These are phyloP conservation scores for Funneliformis geosporum DNA, from an alignment of 192 early-diverging fungal genomes.

Conservation along the genomic window DNA sequence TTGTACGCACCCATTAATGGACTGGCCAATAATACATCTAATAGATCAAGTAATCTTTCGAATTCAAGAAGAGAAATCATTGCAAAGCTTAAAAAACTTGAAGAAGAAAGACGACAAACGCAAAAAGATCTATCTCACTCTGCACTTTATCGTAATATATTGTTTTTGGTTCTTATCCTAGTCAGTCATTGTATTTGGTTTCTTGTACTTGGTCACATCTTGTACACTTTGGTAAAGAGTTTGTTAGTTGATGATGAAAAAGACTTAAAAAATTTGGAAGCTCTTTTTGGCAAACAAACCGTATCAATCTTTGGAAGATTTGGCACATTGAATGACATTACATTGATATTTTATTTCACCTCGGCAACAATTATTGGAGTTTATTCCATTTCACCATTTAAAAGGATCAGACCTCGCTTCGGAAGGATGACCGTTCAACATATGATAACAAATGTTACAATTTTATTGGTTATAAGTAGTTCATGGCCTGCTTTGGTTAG, in stretches of 20 bases:
- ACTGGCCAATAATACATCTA: background rate
- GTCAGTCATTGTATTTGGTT: conserved; percentile 17
- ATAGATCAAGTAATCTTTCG: background rate
- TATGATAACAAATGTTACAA: conserved; percentile 25
- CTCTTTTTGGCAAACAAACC: conserved; percentile 31
- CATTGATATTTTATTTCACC: conserved; percentile 32
- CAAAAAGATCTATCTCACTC: conserved; percentile 21
- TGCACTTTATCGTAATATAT: conserved; percentile 30
- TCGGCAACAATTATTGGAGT: conserved; percentile 26
- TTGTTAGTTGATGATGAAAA: conserved; percentile 22
- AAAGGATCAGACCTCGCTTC: conserved; percentile 2
- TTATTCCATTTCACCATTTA: conserved; percentile 29
- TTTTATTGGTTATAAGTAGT: conserved; percentile 32
- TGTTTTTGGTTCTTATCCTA: conserved; percentile 21
- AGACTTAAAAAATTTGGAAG: background rate
- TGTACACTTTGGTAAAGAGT: conserved; percentile 23
- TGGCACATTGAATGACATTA: conserved; percentile 8
- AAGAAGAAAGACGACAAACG: background rate
- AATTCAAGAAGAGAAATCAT: conserved; percentile 10
- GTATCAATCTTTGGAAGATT: conserved; percentile 21
- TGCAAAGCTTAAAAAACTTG: conserved; percentile 25
- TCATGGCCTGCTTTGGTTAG: conserved; percentile 19
- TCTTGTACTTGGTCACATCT: background rate
- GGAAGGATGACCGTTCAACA: conserved; percentile 18
- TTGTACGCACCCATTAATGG: conserved; percentile 23